A percentile compares a stretch with the other conserved stretches of the same genome.
Evolutionary conservation across 2,329 filamentous ascomycete genomes (phyloP).

Genomic region (Colletotrichum lini): DNA sequence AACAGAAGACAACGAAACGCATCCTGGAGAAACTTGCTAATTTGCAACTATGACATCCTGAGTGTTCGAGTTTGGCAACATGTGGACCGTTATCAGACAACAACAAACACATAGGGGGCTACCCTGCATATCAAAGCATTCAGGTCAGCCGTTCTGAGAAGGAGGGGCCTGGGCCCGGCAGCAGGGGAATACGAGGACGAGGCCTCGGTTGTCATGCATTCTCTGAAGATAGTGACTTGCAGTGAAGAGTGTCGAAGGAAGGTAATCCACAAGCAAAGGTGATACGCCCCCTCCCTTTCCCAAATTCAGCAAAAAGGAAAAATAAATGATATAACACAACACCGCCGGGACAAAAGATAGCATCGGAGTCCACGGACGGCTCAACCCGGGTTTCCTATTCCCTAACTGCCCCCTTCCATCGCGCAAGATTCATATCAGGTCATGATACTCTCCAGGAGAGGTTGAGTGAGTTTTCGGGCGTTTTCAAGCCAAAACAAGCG

Average conservation of each 20-base stretch:
- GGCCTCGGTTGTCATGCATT: slow-evolving; percentile 40
- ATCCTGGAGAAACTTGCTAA: slow-evolving; percentile 50
- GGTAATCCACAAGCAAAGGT: slow-evolving; percentile 42
- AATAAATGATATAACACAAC: slow-evolving; percentile 37
- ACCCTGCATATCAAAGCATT: neutral
- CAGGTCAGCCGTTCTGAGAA: neutral
- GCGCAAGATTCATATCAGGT: slow-evolving; percentile 43
- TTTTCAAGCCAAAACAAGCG: slow-evolving; percentile 41
- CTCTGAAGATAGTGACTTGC: slow-evolving; percentile 41
- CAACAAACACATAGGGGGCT: too few relatives aligned
- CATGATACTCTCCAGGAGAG: slow-evolving; percentile 43
- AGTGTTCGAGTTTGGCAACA: slow-evolving; percentile 55
- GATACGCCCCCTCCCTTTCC: slow-evolving; percentile 39
- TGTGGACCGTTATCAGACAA: neutral
- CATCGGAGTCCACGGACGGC: slow-evolving; percentile 30
- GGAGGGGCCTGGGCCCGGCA: neutral
- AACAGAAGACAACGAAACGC: slow-evolving; percentile 47
- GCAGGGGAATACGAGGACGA: slow-evolving; percentile 18
- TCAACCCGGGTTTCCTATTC: slow-evolving; percentile 40
- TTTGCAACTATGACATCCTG: slow-evolving; percentile 55
- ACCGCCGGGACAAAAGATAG: slow-evolving; percentile 18
- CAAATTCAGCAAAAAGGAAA: slow-evolving; percentile 27
- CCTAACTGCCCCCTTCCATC: slow-evolving; percentile 38
- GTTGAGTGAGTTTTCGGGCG: slow-evolving; percentile 43
- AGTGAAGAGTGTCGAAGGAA: slow-evolving; percentile 41